phyloP scores from a whole-genome alignment of 2,329 filamentous ascomycete genomes.

The Monosporascus sp. region DNA sequence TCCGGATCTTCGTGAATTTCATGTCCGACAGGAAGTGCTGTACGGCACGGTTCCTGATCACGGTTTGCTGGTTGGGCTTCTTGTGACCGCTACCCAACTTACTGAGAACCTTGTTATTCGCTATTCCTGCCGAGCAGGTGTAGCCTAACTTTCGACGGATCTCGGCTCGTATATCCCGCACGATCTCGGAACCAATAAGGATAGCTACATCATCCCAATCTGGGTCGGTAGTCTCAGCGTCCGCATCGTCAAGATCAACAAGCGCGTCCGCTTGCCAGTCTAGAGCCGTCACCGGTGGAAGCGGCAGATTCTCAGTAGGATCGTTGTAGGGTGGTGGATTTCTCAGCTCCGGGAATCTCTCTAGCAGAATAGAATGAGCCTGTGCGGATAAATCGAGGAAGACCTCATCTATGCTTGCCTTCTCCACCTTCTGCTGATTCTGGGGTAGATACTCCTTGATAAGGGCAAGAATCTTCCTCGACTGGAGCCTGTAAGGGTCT shows the following conservation, averaged over 20 bases:
- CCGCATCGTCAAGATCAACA: constrained; percentile 66
- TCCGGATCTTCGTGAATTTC: constrained; percentile 93
- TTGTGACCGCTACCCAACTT: constrained; percentile 88
- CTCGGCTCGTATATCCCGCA: constrained; percentile 65
- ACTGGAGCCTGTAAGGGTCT: constrained; percentile 85
- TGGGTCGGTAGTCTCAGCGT: constrained; percentile 72
- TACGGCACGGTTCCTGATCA: constrained; percentile 82
- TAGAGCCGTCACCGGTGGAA: constrained; percentile 62
- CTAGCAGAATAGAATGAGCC: constrained; percentile 67
- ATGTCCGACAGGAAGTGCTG: constrained; percentile 73
- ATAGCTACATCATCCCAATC: constrained; percentile 97
- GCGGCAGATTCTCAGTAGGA: constrained; percentile 62
- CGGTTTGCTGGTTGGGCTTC: constrained; percentile 91
- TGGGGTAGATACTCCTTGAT: constrained; percentile 70
- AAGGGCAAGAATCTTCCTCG: constrained; percentile 70
- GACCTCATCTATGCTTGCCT: constrained; percentile 92
- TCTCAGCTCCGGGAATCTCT: constrained; percentile 68
- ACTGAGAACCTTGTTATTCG: constrained; percentile 89
- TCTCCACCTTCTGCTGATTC: constrained; percentile 71
- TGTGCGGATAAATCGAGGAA: constrained; percentile 89
- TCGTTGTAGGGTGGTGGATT: constrained; percentile 69
- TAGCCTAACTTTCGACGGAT: constrained; percentile 71
- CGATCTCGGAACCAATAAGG: constrained; percentile 81
- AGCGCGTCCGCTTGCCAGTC: constrained; percentile 83
- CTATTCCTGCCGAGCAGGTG: constrained; percentile 86